Conservation (phyloP, 179 eudicot species). For the Gypsophila paniculata region DNA sequence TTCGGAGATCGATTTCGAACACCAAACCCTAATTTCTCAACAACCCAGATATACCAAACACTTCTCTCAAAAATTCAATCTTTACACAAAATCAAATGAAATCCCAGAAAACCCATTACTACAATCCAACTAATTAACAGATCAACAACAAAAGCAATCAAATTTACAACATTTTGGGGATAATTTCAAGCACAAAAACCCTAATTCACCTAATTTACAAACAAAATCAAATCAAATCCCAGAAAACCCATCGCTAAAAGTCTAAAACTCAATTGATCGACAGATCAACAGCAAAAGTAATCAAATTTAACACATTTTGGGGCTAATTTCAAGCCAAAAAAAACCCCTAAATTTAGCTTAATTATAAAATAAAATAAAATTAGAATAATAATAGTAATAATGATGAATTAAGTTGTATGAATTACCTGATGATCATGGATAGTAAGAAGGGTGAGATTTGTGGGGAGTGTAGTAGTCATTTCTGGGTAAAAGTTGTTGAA, state of each 20-base stretch:
- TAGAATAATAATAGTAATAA: background rate
- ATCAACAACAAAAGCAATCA: background rate
- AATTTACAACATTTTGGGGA: background rate
- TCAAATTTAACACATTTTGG: background rate
- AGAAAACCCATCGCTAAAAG: too few species aligned
- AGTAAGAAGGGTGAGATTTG: constrained; percentile 22
- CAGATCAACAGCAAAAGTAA: background rate
- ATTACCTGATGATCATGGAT: constrained; percentile 41
- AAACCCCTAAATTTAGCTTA: background rate
- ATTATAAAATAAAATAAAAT: background rate
- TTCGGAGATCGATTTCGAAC: background rate
- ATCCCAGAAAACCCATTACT: too few species aligned
- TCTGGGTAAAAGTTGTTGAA: background rate
- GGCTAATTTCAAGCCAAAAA: background rate
- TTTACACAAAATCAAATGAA: background rate
- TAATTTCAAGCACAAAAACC: background rate
- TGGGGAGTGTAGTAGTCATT: constrained; percentile 34
- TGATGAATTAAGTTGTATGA: background rate
- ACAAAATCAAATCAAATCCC: background rate
- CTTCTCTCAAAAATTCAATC: background rate
- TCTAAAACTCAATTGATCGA: too few species aligned
- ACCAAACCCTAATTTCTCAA: background rate
- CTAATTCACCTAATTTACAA: too few species aligned
- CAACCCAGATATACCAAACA: too few species aligned
- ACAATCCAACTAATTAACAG: too few species aligned